Evolutionary conservation across 768 basidiomycete species (phyloP).

Genomic region (Chalciporus pseudorubinellus): DNA sequence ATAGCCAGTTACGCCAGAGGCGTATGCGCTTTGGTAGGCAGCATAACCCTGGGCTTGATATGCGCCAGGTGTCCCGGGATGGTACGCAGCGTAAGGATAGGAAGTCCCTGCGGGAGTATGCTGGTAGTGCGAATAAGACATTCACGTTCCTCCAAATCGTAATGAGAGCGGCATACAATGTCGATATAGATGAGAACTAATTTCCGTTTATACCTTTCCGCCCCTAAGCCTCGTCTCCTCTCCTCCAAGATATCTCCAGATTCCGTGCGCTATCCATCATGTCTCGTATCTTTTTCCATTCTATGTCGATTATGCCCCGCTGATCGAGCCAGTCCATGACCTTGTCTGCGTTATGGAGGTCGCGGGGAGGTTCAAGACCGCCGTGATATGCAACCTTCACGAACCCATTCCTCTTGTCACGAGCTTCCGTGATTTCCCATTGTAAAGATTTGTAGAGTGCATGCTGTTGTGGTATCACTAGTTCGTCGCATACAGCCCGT

Average conservation of each 20-base stretch:
- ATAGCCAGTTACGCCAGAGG: slow-evolving; percentile 67
- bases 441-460: slow-evolving; percentile 58
- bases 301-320: slow-evolving; percentile 59
- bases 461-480: slow-evolving; percentile 45
- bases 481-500: background rate
- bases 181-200: background rate
- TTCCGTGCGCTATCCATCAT: slow-evolving; percentile 74
- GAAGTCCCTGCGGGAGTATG: slow-evolving; percentile 46
- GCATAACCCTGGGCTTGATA: slow-evolving; percentile 53
- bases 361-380: slow-evolving; percentile 58
- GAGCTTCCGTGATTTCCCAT: slow-evolving; percentile 57
- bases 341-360: slow-evolving; percentile 71
- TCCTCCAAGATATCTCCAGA: slow-evolving; percentile 52
- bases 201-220: background rate
- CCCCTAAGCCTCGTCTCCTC: slow-evolving; percentile 34
- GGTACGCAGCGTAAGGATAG: slow-evolving; percentile 66
- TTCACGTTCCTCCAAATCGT: background rate
- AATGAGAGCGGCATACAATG: background rate
- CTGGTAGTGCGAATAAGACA: slow-evolving; percentile 39
- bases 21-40: slow-evolving; percentile 45
- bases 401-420: slow-evolving; percentile 43
- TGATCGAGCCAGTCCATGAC: slow-evolving; percentile 80
- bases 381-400: slow-evolving; percentile 56
- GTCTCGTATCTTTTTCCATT: slow-evolving; percentile 67
- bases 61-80: slow-evolving; percentile 42